Percentiles rank a stretch among this genome's conserved stretches.
Evolutionary conservation across 169 alveolate genomes (phyloP).

Genomic region (Cryptosporidium viatorum): DNA sequence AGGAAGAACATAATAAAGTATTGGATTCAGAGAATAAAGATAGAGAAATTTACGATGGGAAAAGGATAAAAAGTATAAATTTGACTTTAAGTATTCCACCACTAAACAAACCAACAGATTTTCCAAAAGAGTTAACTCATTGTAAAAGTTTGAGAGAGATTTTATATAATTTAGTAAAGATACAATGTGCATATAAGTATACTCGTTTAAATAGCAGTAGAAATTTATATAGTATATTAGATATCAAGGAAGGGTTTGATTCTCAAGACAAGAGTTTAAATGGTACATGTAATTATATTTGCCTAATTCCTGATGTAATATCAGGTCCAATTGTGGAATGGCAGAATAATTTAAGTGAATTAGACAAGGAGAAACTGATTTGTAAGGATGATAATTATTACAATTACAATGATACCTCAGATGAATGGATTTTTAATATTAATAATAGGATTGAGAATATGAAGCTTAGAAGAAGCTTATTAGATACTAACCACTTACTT

Average conservation of each 20-base stretch:
- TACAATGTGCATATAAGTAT: conserved; percentile 27
- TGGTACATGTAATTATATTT: conserved; percentile 27
- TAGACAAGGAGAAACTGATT: neutral
- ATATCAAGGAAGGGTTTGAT: neutral
- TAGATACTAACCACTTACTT: conserved; percentile 47
- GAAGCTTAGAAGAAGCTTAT: conserved; percentile 38
- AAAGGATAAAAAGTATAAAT: conserved; percentile 7
- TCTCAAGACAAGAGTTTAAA: neutral
- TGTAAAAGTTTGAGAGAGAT: conserved; percentile 48
- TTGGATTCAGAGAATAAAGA: neutral
- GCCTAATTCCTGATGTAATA: conserved; percentile 54
- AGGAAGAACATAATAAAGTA: neutral
- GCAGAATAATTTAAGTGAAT: neutral
- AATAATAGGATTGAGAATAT: conserved; percentile 39
- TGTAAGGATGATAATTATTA: neutral
- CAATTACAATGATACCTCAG: conserved; percentile 14
- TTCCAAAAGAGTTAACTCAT: conserved; percentile 40
- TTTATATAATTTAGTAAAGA: conserved; percentile 10
- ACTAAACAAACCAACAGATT: conserved; percentile 34
- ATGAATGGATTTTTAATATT: conserved; percentile 61
- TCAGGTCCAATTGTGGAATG: conserved; percentile 40
- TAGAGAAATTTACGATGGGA: neutral
- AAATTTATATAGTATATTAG: conserved; percentile 8
- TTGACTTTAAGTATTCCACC: conserved; percentile 61
- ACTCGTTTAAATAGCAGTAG: neutral